Base-by-base conservation (phyloP, 1,139 yeast species). In the Taphrina populina region DNA sequence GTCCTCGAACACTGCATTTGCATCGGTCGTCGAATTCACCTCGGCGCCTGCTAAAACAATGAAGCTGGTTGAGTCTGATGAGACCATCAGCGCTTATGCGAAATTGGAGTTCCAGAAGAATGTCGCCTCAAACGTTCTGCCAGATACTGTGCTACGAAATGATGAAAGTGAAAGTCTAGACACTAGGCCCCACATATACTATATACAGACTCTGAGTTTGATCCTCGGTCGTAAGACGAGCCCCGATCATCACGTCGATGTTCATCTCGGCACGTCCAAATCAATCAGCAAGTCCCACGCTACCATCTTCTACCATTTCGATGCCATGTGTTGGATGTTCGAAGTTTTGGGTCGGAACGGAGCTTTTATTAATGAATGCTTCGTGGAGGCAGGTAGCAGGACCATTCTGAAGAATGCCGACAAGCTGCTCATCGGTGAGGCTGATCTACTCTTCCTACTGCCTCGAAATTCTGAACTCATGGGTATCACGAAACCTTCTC, bases 261-360 rank as follows among this genome's bases (percentile, higher is more conserved):
- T 92, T 32, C 96, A 92, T 71, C 71, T 92, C 52, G 95, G 96
- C 8, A 81, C 87, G 10, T 85, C 88, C 44, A 90, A 90, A 71
- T 95, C 96, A 11, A 88, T 90, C 21, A 88, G 96, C 6, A 74
- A 97, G 66, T 75, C 88, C 58, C 98, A 92, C 69, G 97, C 97
- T 3, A 88, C 87, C 69, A 88, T 92, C 19, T 90, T 88, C 67
- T 92, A 90, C 71, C 90, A 92, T 67, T 92, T 92, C 70, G 96
- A 96, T 4, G 87, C 95, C 4, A 96, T 88, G 67, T 72, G 95
- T 62, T 92, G 90, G 66, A 97, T 90, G 70, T 71, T 92, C 39
- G 83, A 95, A 8, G 88, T 92, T 2, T 74, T 88, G 63, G 98
- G 98, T 20, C 77, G 95, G 64, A 92, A 92, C 67, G 98, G 98